phyloP scores from a whole-genome alignment of 2,329 filamentous ascomycete genomes.

The Colletotrichum sp. region DNA sequence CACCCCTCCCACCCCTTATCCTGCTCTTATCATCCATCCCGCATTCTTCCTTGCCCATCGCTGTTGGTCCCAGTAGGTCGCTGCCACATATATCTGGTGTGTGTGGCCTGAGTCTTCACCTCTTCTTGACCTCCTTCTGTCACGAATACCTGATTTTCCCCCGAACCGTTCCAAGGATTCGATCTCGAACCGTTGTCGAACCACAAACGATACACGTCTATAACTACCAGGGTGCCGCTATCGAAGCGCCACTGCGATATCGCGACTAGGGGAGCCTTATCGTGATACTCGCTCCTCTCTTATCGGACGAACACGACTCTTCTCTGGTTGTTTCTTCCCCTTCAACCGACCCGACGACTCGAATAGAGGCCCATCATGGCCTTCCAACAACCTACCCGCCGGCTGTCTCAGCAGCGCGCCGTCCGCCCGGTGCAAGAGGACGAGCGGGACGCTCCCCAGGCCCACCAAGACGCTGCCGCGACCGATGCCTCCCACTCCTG shows the following conservation, averaged over 20 bases:
- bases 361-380: slow-evolving; percentile 46
- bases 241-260: slow-evolving; percentile 11
- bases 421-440: slow-evolving; percentile 46
- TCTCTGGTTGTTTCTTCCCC: background rate
- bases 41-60: slow-evolving; percentile 16
- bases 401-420: slow-evolving; percentile 51
- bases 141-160: background rate
- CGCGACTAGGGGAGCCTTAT: slow-evolving; percentile 13
- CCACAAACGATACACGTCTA: background rate
- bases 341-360: background rate
- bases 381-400: slow-evolving; percentile 65
- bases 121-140: background rate
- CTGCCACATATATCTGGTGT: slow-evolving; percentile 20
- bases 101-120: slow-evolving; percentile 1
- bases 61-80: slow-evolving; percentile 16
- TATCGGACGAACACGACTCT: slow-evolving; percentile 6
- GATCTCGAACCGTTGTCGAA: background rate
- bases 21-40: slow-evolving; percentile 19
- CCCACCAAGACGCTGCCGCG: slow-evolving; percentile 12
- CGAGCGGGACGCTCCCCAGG: slow-evolving; percentile 36
- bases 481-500: slow-evolving; percentile 81
- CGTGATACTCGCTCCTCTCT: background rate
- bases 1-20: slow-evolving; percentile 8
- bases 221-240: background rate
- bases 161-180: background rate